Base-by-base conservation (phyloP, 208 protist species). In the Trichomonas vaginalis region DNA sequence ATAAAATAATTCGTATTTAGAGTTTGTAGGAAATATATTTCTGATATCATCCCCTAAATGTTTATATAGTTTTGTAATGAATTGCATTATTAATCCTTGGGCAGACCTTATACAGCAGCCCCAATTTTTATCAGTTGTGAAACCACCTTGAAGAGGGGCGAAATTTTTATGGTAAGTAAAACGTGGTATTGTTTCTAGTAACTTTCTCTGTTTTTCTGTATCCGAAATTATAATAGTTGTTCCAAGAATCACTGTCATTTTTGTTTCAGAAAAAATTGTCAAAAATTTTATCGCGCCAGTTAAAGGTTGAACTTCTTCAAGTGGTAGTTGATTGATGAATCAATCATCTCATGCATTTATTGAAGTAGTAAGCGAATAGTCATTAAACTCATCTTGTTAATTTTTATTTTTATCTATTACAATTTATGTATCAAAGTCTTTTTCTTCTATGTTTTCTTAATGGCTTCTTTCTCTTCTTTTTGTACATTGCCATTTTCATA, bases 401-500 rank as follows among this genome's bases (percentile, higher is more conserved):
- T n/a, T n/a, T n/a, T n/a, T n/a, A n/a, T n/a, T n/a, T n/a, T n/a
- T n/a, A n/a, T n/a, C n/a, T n/a, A n/a, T n/a, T n/a, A n/a, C 79
- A n/a, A 56, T 56, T 86, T 95, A 56, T 12, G 42, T 46, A 47
- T 88, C 88, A 0, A 40, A 62, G 40, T 14, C 37, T 8, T 96
- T 45, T 37, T 45, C 48, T 47, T 42, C 48, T 56, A 96, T 32
- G 37, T 87, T 62, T 45, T 95, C 48, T 17, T 96, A 51, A 35
- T 80, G 23, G 51, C 61, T 87, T 96, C 37, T 42, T 87, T 95
- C 96, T 92, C 82, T 62, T 96, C 46, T 40, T 95, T 32, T 32
- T 95, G 27, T 49, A 80, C 83, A 14, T 61, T 37, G 40, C 47
- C 70, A 9, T 88, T 86, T 82, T 95, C 79, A 45, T 95, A 95